Evolutionary conservation across 1,284 basidiomycete genomes (phyloP), one percentile per base, ranked within the genome.

Genomic region (Lentinula novae-zelandiae): DNA sequence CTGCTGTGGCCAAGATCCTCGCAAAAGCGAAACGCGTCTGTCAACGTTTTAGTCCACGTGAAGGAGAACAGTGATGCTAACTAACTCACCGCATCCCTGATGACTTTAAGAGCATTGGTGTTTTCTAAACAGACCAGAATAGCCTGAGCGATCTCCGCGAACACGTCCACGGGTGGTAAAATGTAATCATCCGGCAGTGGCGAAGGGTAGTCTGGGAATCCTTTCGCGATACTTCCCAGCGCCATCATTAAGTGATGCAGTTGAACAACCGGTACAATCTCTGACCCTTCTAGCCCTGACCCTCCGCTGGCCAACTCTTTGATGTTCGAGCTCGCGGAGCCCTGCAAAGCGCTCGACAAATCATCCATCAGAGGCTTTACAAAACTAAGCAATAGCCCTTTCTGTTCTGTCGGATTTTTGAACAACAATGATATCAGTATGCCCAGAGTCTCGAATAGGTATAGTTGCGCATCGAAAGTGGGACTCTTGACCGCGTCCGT

Each of bases 221-320:
- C 98, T 76, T 98, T 98, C 53, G 95, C 93, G 58, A 99, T 86
- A 69, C 93, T 94, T 15, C 96, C 96, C 12, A 98, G 80, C 1
- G 96, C 96, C 84, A 98, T 92, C 70, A 99, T 92, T 66, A 92
- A 83, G 75, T 99, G 96, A 70, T 99, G 97, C n/a, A 95, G 87
- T 71, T 89, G 89, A 52, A 98, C 80, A 65, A 98, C 87, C 5
- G 90, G 83, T 52, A 89, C 72, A 6, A 92, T 75, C 67, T 94
- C 90, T 57, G 82, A 78, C 2, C 76, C 70, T 13, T 82, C 82
- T 17, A 39, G 10, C 7, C 34, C 39, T 15, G 31, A 27, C 8
- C 42, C 54, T 44, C 40, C 54, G 10, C 13, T 20, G 2, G 31
- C 42, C 9, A 56, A 42, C 42, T 56, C 39, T n/a, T 56, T 33